Conservation (phyloP, 2,329 filamentous ascomycete genomes). For the Scedosporium minutisporum region DNA sequence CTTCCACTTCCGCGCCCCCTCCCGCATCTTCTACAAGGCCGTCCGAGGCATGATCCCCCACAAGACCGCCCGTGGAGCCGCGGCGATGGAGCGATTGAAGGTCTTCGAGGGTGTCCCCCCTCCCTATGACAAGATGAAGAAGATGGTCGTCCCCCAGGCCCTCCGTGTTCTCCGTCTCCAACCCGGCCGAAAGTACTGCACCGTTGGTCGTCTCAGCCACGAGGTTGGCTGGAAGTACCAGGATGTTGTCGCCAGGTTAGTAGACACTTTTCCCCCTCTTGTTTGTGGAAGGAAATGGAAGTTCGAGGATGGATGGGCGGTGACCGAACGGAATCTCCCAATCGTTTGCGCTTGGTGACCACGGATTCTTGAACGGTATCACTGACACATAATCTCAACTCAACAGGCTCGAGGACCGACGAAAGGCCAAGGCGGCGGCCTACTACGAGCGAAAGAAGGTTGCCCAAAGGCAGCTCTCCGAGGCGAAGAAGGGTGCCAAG, state of each 20-base stretch:
- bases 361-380: conserved; percentile 9
- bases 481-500: conserved; percentile 86
- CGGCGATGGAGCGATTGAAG: conserved; percentile 97
- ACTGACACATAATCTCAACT: neutral
- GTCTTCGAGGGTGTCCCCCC: conserved; percentile 98
- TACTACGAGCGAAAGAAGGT: conserved; percentile 99
- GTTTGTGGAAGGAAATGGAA: neutral
- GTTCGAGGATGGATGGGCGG: neutral
- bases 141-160: conserved; percentile 97
- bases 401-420: conserved; percentile 89
- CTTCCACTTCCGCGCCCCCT: conserved; percentile 99
- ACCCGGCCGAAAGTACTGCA: conserved; percentile 99
- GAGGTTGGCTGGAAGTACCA: conserved; percentile 99
- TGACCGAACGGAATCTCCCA: neutral
- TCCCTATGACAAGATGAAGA: conserved; percentile 99
- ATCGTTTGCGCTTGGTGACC: conserved; percentile 8
- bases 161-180: conserved; percentile 93
- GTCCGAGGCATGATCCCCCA: conserved; percentile 99
- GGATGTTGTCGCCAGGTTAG: conserved; percentile 95
- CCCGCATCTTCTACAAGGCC: conserved; percentile 99
- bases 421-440: conserved; percentile 97
- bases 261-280: conserved; percentile 18
- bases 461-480: conserved; percentile 76
- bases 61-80: conserved; percentile 97
- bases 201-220: conserved; percentile 92